Conservation (phyloP, 139 green algal genomes). For the Tetraselmis chui region DNA sequence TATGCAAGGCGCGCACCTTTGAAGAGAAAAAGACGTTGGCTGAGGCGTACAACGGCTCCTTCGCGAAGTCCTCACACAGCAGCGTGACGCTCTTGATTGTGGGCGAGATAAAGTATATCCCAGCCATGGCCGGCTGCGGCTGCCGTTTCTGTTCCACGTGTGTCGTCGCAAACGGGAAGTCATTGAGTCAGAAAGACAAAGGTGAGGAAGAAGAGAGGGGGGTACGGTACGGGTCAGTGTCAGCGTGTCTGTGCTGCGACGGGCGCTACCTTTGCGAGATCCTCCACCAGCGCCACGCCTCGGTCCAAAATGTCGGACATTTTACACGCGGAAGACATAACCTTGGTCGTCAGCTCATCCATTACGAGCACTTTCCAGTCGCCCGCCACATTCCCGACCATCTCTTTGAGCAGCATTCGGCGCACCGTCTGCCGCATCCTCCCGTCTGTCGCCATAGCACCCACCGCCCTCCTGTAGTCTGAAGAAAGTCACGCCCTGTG, state of each 20-base stretch:
- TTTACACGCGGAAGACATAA: conserved; percentile 46
- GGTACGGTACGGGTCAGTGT: no score
- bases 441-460: conserved; percentile 3
- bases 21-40: conserved; percentile 91
- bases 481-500: no score
- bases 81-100: conserved; percentile 32
- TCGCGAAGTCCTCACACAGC: conserved; percentile 60
- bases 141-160: conserved; percentile 56
- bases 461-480: no score
- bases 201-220: no score
- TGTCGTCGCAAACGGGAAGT: no score
- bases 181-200: no score
- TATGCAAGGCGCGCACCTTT: conserved; percentile 4
- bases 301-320: conserved; percentile 64
- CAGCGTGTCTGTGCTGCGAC: no score
- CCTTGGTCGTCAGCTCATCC: conserved; percentile 62
- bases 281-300: conserved; percentile 63
- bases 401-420: conserved; percentile 40
- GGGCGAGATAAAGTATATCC: conserved; percentile 85
- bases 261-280: conserved; percentile 42
- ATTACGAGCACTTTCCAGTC: conserved; percentile 79
- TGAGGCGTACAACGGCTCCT: conserved; percentile 45
- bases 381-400: conserved; percentile 56
- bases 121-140: conserved; percentile 53
- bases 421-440: conserved; percentile 21